These are phyloP conservation scores for Sideroxylon spinosum DNA, from an alignment of 179 eudicot species.

Conservation along the genomic window DNA sequence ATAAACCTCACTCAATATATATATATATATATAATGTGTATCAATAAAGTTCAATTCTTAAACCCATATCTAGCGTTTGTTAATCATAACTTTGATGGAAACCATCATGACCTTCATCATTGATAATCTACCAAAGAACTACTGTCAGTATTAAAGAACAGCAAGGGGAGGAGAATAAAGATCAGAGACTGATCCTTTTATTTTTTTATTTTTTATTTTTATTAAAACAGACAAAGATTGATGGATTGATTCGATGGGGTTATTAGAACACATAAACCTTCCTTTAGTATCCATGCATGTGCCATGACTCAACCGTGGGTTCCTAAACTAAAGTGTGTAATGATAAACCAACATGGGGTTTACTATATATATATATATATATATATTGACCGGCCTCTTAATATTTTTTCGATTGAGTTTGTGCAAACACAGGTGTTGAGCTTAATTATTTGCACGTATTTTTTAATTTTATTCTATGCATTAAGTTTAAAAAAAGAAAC, in stretches of 20 bases:
- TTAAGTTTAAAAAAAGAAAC: too few species aligned
- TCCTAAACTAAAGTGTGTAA: neutral
- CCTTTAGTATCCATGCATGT: slow-evolving; percentile 3
- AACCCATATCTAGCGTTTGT: neutral
- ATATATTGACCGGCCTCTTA: too few species aligned
- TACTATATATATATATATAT: too few species aligned
- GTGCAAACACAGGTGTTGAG: neutral
- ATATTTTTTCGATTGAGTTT: neutral
- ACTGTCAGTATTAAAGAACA: neutral
- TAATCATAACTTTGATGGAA: neutral
- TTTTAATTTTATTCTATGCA: too few species aligned
- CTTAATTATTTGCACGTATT: neutral
- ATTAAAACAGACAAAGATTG: neutral
- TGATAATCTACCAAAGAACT: slow-evolving; percentile 1
- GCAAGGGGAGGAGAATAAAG: too few species aligned
- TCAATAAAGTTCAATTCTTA: neutral
- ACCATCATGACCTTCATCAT: slow-evolving; percentile 11
- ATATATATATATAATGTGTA: neutral
- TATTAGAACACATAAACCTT: neutral
- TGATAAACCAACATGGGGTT: neutral
- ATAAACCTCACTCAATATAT: too few species aligned
- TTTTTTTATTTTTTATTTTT: too few species aligned
- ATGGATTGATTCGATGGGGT: neutral
- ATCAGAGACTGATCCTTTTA: too few species aligned
- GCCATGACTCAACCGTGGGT: neutral